Evolutionary conservation across 257 asterid genomes (phyloP).

Genomic region (Oldenlandia corymbosa): DNA sequence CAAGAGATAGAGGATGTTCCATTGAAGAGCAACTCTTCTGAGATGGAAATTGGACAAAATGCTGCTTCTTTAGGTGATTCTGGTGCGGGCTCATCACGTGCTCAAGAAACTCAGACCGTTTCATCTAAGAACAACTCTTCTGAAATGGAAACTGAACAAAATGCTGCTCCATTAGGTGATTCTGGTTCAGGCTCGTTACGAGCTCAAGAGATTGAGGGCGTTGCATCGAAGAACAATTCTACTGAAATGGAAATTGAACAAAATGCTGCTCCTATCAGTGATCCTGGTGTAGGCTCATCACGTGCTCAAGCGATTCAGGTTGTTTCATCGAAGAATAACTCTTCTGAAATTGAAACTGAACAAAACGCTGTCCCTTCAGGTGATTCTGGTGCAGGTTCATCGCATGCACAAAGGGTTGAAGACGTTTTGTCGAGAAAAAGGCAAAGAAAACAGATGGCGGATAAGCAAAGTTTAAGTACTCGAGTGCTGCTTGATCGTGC

Average conservation of each 20-base stretch:
- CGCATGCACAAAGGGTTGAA: conserved; percentile 23
- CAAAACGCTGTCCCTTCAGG: conserved; percentile 26
- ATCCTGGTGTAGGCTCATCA: conserved; percentile 30
- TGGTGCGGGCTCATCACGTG: conserved; percentile 30
- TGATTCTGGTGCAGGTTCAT: conserved; percentile 28
- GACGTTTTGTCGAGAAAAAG: conserved; percentile 32
- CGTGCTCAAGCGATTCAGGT: conserved; percentile 26
- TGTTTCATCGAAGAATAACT: conserved; percentile 28
- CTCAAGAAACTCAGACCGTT: conserved; percentile 29
- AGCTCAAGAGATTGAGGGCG: conserved; percentile 29
- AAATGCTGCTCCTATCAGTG: conserved; percentile 24
- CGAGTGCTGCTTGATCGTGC: conserved; percentile 47
- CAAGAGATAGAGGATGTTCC: conserved; percentile 28
- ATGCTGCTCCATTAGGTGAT: conserved; percentile 23
- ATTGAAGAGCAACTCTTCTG: too few species aligned
- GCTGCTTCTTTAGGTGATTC: conserved; percentile 23
- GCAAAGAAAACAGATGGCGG: conserved; percentile 31
- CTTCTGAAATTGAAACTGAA: conserved; percentile 30
- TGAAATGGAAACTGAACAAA: too few species aligned
- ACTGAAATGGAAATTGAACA: too few species aligned
- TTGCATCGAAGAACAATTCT: conserved; percentile 24
- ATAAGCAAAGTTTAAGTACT: conserved; percentile 32
- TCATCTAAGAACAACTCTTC: too few species aligned
- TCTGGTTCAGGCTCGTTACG: conserved; percentile 29
- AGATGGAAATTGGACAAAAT: too few species aligned